Evolutionary conservation across 306 rosid genomes (phyloP), one percentile per base, ranked within the genome.

Genomic region (Fagus sylvatica): DNA sequence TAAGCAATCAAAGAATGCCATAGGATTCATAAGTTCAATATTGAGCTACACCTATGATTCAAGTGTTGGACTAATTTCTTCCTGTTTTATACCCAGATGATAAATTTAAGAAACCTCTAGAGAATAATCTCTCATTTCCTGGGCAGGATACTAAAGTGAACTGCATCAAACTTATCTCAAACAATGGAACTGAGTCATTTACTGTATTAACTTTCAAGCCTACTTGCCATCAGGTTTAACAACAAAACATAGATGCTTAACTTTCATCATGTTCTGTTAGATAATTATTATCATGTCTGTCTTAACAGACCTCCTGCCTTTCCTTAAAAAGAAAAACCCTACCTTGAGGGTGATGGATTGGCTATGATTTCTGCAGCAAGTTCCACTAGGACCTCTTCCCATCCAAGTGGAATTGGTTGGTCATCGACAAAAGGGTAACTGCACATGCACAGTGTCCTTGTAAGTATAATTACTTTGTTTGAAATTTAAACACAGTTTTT

Each of bases 391-490:
- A 74, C 81, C 65, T 89, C 96, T 79, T 94, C 97, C 98, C 98
- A 94, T 80, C 95, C 91, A 48, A 92, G 69, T 1, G 93, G 89
- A 79, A 94, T 83, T 55, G 97, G 93, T 75, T 94, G 98, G 73
- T 94, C 93, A 75, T 90, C 93, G 48, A 81, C 81, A 74, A 94
- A 92, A 79, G 96, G 98, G 84, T 94, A 94, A 79, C 97, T 94
- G 86, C 64, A n/a, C 39, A 46, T 65, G 70, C 79, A 70, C 55
- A 77, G 9, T 72, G n/a, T 57, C 73, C 73, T 4, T 5, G 74
- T 82, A 71, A 88, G 86, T 69, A 42, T 73, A 39, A 32, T 55
- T 51, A 76, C 46, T 46, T 39, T 56, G 12, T 5, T 53, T 4
- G 42, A 72, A 65, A 33, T 54, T 70, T 54, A 46, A 54, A 37